Percentiles rank a stretch among this genome's conserved stretches.
These are phyloP conservation scores for Penicillium concentricum DNA, from an alignment of 2,329 filamentous ascomycete genomes.

Conservation along the genomic window DNA sequence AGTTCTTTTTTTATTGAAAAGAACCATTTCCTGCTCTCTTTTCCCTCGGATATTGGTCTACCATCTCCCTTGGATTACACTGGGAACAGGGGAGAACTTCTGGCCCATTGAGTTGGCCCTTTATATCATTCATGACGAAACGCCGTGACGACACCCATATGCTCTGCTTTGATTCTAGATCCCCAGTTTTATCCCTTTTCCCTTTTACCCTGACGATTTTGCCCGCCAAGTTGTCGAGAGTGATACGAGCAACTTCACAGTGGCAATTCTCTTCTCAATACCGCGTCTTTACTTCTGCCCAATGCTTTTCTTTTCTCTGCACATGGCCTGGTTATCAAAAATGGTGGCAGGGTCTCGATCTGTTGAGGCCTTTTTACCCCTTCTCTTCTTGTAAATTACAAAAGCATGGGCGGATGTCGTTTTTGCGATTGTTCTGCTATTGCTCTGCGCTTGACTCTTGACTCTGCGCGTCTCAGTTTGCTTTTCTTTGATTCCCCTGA, in stretches of 20 bases:
- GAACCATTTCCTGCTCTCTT: neutral
- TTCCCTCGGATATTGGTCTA: neutral
- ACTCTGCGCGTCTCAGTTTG: slow-evolving; percentile 15
- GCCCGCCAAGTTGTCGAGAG: neutral
- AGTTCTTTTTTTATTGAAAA: neutral
- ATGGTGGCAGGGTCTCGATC: slow-evolving; percentile 9
- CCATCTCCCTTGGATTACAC: neutral
- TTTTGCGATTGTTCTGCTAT: slow-evolving; percentile 9
- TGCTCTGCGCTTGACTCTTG: slow-evolving; percentile 13
- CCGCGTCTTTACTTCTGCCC: neutral
- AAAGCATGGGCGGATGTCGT: slow-evolving; percentile 35
- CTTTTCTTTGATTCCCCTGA: slow-evolving; percentile 22
- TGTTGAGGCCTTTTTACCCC: slow-evolving; percentile 9
- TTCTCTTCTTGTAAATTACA: slow-evolving; percentile 35
- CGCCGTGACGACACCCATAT: slow-evolving; percentile 24
- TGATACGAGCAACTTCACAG: neutral
- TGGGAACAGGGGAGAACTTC: neutral
- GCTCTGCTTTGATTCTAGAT: slow-evolving; percentile 21
- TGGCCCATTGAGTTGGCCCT: slow-evolving; percentile 7
- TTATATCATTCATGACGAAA: slow-evolving; percentile 23
- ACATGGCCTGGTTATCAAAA: slow-evolving; percentile 13
- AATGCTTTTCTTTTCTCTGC: slow-evolving; percentile 10
- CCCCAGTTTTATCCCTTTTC: neutral
- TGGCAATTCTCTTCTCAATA: neutral
- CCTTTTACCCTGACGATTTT: neutral